These are phyloP conservation scores for Thymus mandschuricus DNA, from an alignment of 257 asterid species.

Conservation along the genomic window DNA sequence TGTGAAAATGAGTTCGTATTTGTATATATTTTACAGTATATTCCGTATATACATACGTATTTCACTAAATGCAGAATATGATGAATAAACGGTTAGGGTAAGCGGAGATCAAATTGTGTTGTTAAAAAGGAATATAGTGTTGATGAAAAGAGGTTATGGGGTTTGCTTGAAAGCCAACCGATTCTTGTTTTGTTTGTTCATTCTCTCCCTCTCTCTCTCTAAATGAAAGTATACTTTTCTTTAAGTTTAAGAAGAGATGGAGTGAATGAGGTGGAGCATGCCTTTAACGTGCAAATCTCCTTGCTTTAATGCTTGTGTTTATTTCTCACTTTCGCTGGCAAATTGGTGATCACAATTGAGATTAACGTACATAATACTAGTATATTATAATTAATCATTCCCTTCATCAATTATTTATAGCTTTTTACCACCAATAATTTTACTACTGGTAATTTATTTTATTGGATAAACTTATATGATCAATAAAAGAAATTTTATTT, in stretches of 20 bases:
- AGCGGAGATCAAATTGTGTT: conserved; percentile 33
- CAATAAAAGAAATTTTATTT: too few species aligned
- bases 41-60: too few species aligned
- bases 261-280: conserved; percentile 77
- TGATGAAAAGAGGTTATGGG: conserved; percentile 47
- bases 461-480: too few species aligned
- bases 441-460: too few species aligned
- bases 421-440: conserved; percentile 29
- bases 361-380: conserved; percentile 1
- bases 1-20: too few species aligned
- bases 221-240: conserved; percentile 47
- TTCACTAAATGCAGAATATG: neutral
- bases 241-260: conserved; percentile 66
- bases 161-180: conserved; percentile 78
- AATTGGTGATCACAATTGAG: neutral
- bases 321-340: conserved; percentile 60
- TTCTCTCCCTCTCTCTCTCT: conserved; percentile 19
- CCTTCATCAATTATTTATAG: too few species aligned
- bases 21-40: too few species aligned
- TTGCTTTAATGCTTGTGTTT: conserved; percentile 55
- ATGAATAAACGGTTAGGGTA: conserved; percentile 20
- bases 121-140: conserved; percentile 32
- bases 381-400: too few species aligned
- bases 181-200: conserved; percentile 43
- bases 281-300: conserved; percentile 67